These are phyloP conservation scores for Calvatia gigantea DNA, from an alignment of 768 basidiomycete species.

Conservation along the genomic window DNA sequence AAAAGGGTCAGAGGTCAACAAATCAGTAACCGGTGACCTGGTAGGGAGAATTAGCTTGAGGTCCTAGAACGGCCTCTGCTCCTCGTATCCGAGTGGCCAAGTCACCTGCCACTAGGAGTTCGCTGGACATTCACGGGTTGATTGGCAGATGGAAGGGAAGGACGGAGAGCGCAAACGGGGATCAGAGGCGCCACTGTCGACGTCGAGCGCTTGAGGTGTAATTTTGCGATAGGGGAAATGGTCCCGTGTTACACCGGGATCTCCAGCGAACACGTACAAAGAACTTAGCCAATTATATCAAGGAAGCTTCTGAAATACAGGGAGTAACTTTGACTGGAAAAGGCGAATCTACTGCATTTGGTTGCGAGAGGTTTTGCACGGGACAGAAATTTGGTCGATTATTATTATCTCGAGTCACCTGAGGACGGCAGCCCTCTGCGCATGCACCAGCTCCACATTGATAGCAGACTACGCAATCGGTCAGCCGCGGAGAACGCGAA, in stretches of 20 bases:
- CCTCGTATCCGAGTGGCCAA: not conserved
- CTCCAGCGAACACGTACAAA: constrained; percentile 2
- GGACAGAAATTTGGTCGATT: not conserved
- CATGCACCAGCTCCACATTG: not conserved
- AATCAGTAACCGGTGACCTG: not conserved
- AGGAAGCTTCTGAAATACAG: not conserved
- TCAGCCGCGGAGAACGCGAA: constrained; percentile 7
- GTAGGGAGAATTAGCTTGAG: not conserved
- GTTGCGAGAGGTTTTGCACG: not conserved
- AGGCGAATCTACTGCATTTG: not conserved
- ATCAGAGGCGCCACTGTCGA: not conserved
- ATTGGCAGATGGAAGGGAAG: not conserved
- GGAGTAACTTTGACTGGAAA: not conserved
- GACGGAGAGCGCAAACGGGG: not conserved
- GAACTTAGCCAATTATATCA: not conserved
- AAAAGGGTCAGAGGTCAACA: not conserved
- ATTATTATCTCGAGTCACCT: constrained; percentile 5
- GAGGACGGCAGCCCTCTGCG: not conserved
- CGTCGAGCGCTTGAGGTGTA: constrained; percentile 5
- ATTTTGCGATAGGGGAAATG: constrained; percentile 4
- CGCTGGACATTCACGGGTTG: not conserved
- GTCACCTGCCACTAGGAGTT: not conserved
- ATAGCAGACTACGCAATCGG: constrained; percentile 3
- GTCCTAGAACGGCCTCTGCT: not conserved
- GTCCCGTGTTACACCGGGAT: not conserved